These are phyloP conservation scores for Nymphaea colorata DNA, from an alignment of 164 flowering plant genomes.

Conservation along the genomic window DNA sequence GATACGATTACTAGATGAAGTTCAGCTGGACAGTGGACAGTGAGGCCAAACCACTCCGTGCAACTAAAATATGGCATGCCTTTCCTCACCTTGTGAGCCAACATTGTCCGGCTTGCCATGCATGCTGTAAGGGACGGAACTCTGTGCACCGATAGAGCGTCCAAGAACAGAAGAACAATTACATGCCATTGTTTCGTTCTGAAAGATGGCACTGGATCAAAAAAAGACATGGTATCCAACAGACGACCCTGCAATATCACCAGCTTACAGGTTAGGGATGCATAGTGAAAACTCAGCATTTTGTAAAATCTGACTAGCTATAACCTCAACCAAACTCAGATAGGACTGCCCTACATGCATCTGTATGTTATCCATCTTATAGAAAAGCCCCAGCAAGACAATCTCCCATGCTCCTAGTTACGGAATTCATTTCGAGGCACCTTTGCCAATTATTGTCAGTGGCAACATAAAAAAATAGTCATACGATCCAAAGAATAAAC, in stretches of 20 bases:
- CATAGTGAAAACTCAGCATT: too few relatives aligned
- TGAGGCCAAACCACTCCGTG: neutral
- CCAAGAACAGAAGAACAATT: slow-evolving; percentile 55
- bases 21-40: neutral
- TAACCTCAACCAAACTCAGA: too few relatives aligned
- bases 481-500: too few relatives aligned
- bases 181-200: slow-evolving; percentile 80
- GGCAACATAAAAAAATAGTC: too few relatives aligned
- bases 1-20: neutral
- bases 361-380: too few relatives aligned
- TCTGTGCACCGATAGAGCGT: slow-evolving; percentile 66
- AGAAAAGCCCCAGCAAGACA: too few relatives aligned
- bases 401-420: too few relatives aligned
- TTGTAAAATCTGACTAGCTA: too few relatives aligned
- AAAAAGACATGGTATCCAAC: slow-evolving; percentile 71
- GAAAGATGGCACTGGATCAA: slow-evolving; percentile 65
- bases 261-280: too few relatives aligned
- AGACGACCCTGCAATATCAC: slow-evolving; percentile 31
- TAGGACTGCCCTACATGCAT: too few relatives aligned
- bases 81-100: slow-evolving; percentile 48
- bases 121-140: slow-evolving; percentile 47
- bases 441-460: too few relatives aligned
- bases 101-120: slow-evolving; percentile 38
- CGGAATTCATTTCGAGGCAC: too few relatives aligned
- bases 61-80: neutral